Base-by-base conservation (phyloP, 805 yeast genomes). In the Candida manassasensis region DNA sequence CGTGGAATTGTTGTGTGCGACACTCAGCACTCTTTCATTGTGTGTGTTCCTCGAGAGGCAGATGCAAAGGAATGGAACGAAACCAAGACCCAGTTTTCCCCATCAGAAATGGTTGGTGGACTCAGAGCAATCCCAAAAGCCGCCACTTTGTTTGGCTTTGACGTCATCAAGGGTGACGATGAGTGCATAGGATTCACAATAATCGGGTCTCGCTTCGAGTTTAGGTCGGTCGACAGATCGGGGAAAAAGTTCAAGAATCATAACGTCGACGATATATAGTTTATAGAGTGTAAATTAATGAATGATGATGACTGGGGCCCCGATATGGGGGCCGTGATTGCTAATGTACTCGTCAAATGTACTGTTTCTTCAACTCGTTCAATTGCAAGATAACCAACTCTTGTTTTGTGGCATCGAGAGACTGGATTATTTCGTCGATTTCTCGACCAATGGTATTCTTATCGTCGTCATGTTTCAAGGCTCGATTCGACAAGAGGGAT, bases 1-100 rank as follows among this genome's bases (percentile, higher is more conserved):
- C 45, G 64, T 25, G 97, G 97, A 0, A 83, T 88, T 4, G 84
- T 88, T 2, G 61, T 85, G 2, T 84, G 93, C 83, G 97, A 88
- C 52, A 73, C 90, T 6, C 87, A 83, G 53, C 77, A 78, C 44
- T 72, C 74, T 40, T 81, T 85, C 50, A 70, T 85, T 2, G 49
- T 87, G 31, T 78, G 79, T 9, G 71, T 79, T 1, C 72, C 72
- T 3, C 51, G 72, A 29, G 49, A 49, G 7, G 57, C 55, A 17
- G 52, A 53, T 34, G 32, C 53, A 32, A 50, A 41, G 27, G 61
- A 53, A 39, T 65, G 71, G 71, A 63, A 57, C 38, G 42, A 52
- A 53, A 3, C 39, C 16, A 32, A 59, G 24, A 24, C 29, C n/a
- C 16, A 37, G 55, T 8, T 49, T 41, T 40, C 58, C 5, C 49